Evolutionary conservation across 2,329 filamentous ascomycete species (phyloP).

Genomic region (Chrysoporthe deuterocubensis): DNA sequence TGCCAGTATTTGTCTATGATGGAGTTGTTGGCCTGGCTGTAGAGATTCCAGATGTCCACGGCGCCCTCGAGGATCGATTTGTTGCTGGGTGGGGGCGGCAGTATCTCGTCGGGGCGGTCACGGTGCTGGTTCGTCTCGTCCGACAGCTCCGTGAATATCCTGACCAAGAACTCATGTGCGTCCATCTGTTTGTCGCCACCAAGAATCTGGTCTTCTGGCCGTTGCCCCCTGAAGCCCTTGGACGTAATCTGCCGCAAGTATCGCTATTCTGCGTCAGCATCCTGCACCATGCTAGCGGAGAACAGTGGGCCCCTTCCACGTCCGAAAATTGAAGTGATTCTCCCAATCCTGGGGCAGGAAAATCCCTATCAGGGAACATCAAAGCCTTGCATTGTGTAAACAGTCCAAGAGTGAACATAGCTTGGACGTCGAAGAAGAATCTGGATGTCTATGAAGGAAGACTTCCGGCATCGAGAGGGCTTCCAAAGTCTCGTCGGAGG

Average conservation of each 20-base stretch:
- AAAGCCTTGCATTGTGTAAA: no score
- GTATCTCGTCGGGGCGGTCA: conserved; percentile 41
- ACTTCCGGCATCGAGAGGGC: no score
- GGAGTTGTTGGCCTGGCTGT: conserved; percentile 72
- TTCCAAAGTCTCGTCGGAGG: background rate
- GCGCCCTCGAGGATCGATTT: conserved; percentile 58
- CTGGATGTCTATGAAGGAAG: no score
- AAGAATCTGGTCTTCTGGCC: conserved; percentile 53
- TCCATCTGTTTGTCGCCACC: conserved; percentile 83
- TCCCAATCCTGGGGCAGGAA: no score
- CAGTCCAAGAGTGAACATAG: no score
- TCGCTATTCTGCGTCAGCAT: conserved; percentile 45
- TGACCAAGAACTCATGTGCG: conserved; percentile 85
- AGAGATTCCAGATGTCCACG: conserved; percentile 73
- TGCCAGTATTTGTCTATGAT: conserved; percentile 81
- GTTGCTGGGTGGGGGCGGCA: conserved; percentile 29
- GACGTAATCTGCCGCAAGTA: conserved; percentile 67
- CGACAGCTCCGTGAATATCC: conserved; percentile 78
- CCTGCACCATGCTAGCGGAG: background rate
- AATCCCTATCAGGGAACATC: no score
- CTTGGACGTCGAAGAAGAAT: no score
- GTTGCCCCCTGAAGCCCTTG: conserved; percentile 35
- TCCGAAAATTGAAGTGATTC: no score
- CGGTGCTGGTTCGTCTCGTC: conserved; percentile 76
- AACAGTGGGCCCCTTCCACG: background rate